Evolutionary conservation across 164 flowering plant species (phyloP).

Genomic region (Berberis thunbergii): DNA sequence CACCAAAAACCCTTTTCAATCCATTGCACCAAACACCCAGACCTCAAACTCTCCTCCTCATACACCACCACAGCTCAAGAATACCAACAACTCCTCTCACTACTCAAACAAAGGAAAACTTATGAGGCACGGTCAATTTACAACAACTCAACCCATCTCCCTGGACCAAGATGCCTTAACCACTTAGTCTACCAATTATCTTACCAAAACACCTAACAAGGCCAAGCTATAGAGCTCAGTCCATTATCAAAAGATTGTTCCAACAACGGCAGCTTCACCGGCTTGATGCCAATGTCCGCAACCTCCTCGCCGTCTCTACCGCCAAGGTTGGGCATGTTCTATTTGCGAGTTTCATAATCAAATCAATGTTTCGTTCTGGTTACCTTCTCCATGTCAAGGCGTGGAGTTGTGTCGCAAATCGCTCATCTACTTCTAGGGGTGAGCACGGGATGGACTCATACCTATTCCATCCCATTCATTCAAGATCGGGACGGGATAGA

Average conservation of each 20-base stretch:
- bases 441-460: too few species aligned
- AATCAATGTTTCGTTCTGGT: conserved; percentile 83
- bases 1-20: conserved; percentile 18
- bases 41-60: conserved; percentile 9
- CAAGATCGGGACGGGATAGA: too few species aligned
- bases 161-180: conserved; percentile 76
- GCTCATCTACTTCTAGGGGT: conserved; percentile 4
- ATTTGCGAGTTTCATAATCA: conserved; percentile 64
- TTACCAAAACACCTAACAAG: conserved; percentile 42
- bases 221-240: conserved; percentile 64
- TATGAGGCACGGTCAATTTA: conserved; percentile 76
- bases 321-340: conserved; percentile 59
- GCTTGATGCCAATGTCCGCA: conserved; percentile 90
- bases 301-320: conserved; percentile 78
- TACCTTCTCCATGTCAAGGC: conserved; percentile 94
- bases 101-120: conserved; percentile 73
- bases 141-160: conserved; percentile 42
- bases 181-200: conserved; percentile 82
- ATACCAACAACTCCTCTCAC: conserved; percentile 37
- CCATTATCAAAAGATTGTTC: conserved; percentile 79
- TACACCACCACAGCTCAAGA: conserved; percentile 11
- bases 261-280: conserved; percentile 74
- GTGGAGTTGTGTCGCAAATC: conserved; percentile 87
- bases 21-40: conserved; percentile 13
- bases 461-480: too few species aligned